A percentile compares a stretch with the other conserved stretches of the same genome.
phyloP scores from a whole-genome alignment of 2,329 filamentous ascomycete species.

The Monosporascus sp. region DNA sequence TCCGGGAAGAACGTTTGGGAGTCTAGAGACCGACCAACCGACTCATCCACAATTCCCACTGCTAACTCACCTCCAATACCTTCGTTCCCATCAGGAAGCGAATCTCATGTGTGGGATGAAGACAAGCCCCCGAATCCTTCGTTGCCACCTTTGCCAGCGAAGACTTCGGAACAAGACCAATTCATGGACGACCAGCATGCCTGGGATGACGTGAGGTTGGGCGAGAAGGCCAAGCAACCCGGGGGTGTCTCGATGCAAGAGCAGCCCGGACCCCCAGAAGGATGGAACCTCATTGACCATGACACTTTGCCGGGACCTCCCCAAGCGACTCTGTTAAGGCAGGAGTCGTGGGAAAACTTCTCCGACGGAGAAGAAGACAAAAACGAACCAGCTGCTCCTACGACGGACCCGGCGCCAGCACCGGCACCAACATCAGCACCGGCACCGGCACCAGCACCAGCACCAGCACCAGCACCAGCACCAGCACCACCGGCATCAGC shows the following conservation, averaged over 20 bases:
- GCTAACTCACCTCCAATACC: conserved; percentile 29
- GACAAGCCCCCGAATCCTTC: conserved; percentile 22
- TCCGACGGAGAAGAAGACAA: conserved; percentile 23
- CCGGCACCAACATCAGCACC: conserved; percentile 1
- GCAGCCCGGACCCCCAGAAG: conserved; percentile 28
- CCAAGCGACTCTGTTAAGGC: conserved; percentile 27
- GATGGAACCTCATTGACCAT: conserved; percentile 48
- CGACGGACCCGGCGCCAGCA: not conserved
- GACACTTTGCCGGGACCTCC: conserved; percentile 25
- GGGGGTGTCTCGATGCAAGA: conserved; percentile 15
- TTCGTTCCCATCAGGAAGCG: conserved; percentile 33
- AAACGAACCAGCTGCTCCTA: conserved; percentile 9
- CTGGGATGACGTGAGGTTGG: conserved; percentile 43
- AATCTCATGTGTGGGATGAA: conserved; percentile 37
- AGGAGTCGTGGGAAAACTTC: conserved; percentile 35
- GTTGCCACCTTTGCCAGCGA: conserved; percentile 13
- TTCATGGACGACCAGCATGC: conserved; percentile 38
- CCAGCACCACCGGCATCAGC: conserved; percentile 25
- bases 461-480: not conserved
- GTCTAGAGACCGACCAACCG: conserved; percentile 24
- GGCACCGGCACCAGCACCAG: not conserved
- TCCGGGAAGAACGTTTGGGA: conserved; percentile 31
- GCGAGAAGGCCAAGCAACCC: conserved; percentile 38
- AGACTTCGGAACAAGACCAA: conserved; percentile 25
- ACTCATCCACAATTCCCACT: conserved; percentile 23